phyloP scores from a whole-genome alignment of 1,284 basidiomycete genomes.

The Ceratobasidium sp. region DNA sequence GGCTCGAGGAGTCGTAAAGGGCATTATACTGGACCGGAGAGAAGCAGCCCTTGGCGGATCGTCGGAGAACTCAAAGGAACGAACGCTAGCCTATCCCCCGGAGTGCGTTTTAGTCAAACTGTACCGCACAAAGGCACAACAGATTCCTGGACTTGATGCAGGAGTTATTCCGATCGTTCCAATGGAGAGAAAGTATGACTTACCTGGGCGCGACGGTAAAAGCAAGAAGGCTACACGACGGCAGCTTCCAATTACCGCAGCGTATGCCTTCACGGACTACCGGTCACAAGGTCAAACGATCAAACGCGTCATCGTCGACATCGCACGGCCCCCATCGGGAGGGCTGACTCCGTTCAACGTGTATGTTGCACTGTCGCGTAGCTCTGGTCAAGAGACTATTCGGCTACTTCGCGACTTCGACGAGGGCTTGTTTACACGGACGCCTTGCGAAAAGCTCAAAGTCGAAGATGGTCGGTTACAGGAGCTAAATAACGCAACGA shows the following conservation, averaged over 20 bases:
- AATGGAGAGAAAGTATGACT: conserved; percentile 45
- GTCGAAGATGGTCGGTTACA: too few species aligned
- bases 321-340: conserved; percentile 54
- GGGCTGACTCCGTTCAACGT: conserved; percentile 55
- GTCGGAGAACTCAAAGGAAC: too few species aligned
- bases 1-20: conserved; percentile 6
- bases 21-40: too few species aligned
- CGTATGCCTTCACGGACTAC: conserved; percentile 59
- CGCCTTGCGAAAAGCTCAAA: neutral
- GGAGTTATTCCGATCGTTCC: conserved; percentile 54
- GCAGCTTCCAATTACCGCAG: conserved; percentile 55
- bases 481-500: too few species aligned
- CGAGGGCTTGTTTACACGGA: neutral
- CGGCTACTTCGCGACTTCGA: conserved; percentile 54
- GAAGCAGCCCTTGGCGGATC: too few species aligned
- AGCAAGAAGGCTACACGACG: conserved; percentile 40
- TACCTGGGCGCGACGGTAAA: neutral
- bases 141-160: conserved; percentile 53
- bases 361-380: conserved; percentile 57
- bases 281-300: conserved; percentile 57
- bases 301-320: conserved; percentile 54
- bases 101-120: conserved; percentile 58
- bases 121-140: conserved; percentile 51
- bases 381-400: conserved; percentile 54
- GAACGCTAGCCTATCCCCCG: too few species aligned